phyloP scores from a whole-genome alignment of 257 asterid species.

The Solanum okadae region DNA sequence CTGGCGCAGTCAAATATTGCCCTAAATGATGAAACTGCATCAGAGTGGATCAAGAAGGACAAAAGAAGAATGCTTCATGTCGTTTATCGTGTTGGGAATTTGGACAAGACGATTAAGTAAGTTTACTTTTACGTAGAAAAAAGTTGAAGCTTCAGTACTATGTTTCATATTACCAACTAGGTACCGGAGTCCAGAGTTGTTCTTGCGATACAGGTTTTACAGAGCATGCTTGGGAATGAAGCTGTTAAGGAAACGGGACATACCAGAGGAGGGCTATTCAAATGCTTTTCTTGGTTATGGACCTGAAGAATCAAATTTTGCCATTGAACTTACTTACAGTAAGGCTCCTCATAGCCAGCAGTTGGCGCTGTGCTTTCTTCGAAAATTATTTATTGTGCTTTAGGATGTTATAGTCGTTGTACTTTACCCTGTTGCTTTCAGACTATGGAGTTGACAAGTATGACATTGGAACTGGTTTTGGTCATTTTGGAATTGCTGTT shows the following conservation, averaged over 20 bases:
- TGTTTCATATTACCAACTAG: background rate
- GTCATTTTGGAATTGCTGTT: constrained; percentile 39
- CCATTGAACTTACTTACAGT: constrained; percentile 45
- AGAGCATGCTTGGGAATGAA: constrained; percentile 47
- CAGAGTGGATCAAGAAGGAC: constrained; percentile 35
- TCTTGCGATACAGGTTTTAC: constrained; percentile 27
- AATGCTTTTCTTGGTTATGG: constrained; percentile 50
- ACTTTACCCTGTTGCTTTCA: constrained; percentile 19
- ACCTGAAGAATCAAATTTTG: constrained; percentile 34
- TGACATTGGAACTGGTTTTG: constrained; percentile 45
- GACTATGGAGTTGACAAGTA: constrained; percentile 42
- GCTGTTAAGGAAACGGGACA: constrained; percentile 39
- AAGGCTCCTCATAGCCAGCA: constrained; percentile 6
- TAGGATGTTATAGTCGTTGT: background rate
- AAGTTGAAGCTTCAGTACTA: background rate
- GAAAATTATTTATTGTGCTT: background rate
- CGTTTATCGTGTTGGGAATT: constrained; percentile 40
- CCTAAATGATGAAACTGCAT: constrained; percentile 8
- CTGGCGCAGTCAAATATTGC: constrained; percentile 8
- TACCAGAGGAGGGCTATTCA: constrained; percentile 36
- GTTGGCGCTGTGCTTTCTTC: background rate
- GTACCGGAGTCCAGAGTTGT: background rate
- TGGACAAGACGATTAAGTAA: constrained; percentile 38
- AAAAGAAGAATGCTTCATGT: constrained; percentile 44
- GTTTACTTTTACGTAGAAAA: background rate